phyloP scores from a whole-genome alignment of 192 early-diverging fungal genomes.

The Chytriomyces confervae region DNA sequence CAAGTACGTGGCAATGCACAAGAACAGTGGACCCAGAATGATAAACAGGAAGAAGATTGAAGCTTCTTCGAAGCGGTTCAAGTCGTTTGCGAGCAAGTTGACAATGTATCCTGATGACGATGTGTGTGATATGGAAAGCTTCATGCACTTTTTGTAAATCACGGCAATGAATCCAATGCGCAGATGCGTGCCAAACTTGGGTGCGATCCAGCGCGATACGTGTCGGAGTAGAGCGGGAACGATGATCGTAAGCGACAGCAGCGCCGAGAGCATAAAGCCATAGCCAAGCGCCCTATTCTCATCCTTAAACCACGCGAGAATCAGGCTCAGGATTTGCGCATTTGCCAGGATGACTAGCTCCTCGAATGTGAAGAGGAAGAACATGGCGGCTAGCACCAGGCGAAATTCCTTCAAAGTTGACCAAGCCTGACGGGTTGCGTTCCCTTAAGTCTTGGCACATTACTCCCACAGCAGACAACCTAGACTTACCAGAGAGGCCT shows the following conservation, averaged over 20 bases:
- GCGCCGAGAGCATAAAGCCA: not conserved
- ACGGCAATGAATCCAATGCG: slow-evolving; percentile 41
- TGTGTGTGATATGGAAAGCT: slow-evolving; percentile 40
- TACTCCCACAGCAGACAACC: slow-evolving; percentile 36
- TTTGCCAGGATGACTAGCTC: not conserved
- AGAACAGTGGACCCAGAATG: slow-evolving; percentile 48
- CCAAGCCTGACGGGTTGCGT: slow-evolving; percentile 23
- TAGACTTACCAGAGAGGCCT: slow-evolving; percentile 29
- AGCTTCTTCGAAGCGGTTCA: slow-evolving; percentile 48
- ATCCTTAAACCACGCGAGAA: slow-evolving; percentile 21
- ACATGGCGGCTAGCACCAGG: not conserved
- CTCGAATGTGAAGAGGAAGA: slow-evolving; percentile 2
- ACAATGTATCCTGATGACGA: slow-evolving; percentile 43
- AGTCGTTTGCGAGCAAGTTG: slow-evolving; percentile 45
- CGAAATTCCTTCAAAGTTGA: slow-evolving; percentile 10
- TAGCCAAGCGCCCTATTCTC: not conserved
- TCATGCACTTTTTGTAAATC: slow-evolving; percentile 42
- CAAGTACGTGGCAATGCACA: slow-evolving; percentile 38
- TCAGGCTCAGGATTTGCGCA: slow-evolving; percentile 7
- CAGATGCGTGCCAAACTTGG: not conserved
- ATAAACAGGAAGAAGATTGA: slow-evolving; percentile 37
- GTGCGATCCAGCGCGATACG: slow-evolving; percentile 17
- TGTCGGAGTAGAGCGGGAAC: slow-evolving; percentile 22
- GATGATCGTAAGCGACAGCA: not conserved
- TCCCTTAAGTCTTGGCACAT: slow-evolving; percentile 6